Evolutionary conservation across 192 early-diverging fungal species (phyloP), one percentile per base, ranked within the genome.

Genomic region (Phlyctochytrium arcticum): DNA sequence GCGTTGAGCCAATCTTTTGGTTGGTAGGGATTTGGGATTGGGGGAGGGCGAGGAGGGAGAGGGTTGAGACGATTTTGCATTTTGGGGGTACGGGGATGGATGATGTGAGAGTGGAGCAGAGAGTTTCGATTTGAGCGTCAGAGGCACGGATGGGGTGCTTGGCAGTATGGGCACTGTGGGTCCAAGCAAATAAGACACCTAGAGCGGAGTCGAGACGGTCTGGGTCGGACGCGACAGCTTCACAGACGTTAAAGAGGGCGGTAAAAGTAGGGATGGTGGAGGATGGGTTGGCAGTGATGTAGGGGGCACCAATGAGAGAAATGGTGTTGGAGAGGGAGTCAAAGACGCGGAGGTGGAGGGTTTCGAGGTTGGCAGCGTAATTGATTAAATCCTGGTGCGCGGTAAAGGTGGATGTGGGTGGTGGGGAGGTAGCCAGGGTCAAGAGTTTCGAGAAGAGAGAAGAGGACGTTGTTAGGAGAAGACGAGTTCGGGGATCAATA

Each of bases 341-440:
- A 4, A 63, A 15, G 19, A 63, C 61, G 19, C 63, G 51, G 1
- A 29, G 54, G 31, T 65, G 63, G 15, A 65, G 33, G 34, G 30
- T 65, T 17, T 15, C 12, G 19, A 65, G 54, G 26, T 55, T n/a
- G n/a, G n/a, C n/a, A n/a, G n/a, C n/a, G n/a, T n/a, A n/a, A n/a
- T n/a, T n/a, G n/a, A n/a, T n/a, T n/a, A n/a, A n/a, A n/a, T n/a
- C n/a, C n/a, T n/a, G n/a, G n/a, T n/a, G 63, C 15, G 42, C 21
- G 42, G 42, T 21, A 12, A 44, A n/a, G 42, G 15, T 44, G 2
- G 42, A 44, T n/a, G 42, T 21, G 2, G 15, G 42, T 44, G 42
- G 42, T 21, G 42, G 15, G 42, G 42, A 44, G 2, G 42, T 12
- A 44, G 42, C n/a, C n/a, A n/a, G n/a, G n/a, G n/a, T n/a, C n/a